Evolutionary conservation across 2,329 filamentous ascomycete genomes (phyloP).

Genomic region (Arthroderma sp.): DNA sequence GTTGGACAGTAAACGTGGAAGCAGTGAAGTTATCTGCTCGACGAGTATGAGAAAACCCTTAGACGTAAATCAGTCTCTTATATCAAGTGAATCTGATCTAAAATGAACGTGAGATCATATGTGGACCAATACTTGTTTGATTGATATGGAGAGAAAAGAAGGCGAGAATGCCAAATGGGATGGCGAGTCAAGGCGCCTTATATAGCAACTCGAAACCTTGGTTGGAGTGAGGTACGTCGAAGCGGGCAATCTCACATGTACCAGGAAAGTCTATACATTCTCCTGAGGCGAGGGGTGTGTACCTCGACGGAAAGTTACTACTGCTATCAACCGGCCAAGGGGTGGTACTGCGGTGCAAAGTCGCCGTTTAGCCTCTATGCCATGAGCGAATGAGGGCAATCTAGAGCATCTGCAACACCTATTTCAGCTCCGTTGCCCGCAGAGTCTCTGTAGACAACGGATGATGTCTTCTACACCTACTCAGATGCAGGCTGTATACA

Average conservation of each 20-base stretch:
- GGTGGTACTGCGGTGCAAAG: not conserved
- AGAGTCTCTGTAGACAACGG: not conserved
- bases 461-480: not conserved
- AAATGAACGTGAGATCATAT: not conserved
- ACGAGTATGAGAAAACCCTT: not conserved
- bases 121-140: not conserved
- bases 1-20: not conserved
- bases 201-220: not conserved
- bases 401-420: not conserved
- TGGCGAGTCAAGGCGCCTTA: not conserved
- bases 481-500: not conserved
- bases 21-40: not conserved
- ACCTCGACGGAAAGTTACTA: slow-evolving; percentile 3
- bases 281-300: not conserved
- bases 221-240: not conserved
- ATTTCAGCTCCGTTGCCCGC: not conserved
- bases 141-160: not conserved
- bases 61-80: not conserved
- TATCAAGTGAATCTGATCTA: not conserved
- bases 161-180: not conserved
- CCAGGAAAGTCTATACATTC: not conserved
- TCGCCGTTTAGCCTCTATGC: slow-evolving; percentile 1
- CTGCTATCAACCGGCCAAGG: not conserved
- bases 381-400: not conserved
- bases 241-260: slow-evolving; percentile 4